phyloP scores from a whole-genome alignment of 345 rosid species.

The Bruguiera sexangula region DNA sequence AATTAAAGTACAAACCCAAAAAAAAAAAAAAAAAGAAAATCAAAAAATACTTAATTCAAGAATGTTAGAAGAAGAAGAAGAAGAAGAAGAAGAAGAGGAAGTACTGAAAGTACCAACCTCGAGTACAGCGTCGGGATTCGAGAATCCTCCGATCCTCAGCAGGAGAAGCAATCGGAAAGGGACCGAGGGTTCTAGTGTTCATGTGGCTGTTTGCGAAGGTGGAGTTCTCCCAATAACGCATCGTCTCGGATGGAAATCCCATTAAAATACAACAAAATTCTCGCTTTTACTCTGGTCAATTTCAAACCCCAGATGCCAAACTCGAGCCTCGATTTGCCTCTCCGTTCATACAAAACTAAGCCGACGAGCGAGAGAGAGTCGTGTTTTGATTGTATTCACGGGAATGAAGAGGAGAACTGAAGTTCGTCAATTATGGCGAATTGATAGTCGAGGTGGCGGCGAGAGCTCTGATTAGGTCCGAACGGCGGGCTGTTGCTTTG shows the following conservation, averaged over 20 bases:
- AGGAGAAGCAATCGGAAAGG: constrained; percentile 24
- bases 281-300: background rate
- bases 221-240: background rate
- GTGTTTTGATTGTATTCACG: too few relatives aligned
- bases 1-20: too few relatives aligned
- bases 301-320: too few relatives aligned
- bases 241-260: constrained; percentile 16
- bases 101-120: constrained; percentile 8
- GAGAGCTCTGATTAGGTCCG: too few relatives aligned
- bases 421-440: too few relatives aligned
- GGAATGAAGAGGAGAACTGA: too few relatives aligned
- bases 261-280: background rate
- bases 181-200: background rate
- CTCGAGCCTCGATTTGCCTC: too few relatives aligned
- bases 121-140: constrained; percentile 21
- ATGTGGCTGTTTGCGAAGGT: background rate
- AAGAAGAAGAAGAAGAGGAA: background rate
- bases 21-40: background rate
- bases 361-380: too few relatives aligned
- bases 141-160: constrained; percentile 22
- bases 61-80: background rate
- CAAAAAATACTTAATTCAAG: background rate
- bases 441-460: too few relatives aligned
- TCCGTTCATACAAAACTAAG: too few relatives aligned
- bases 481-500: too few relatives aligned